phyloP scores from a whole-genome alignment of 768 basidiomycete species.

The Megacollybia marginata region DNA sequence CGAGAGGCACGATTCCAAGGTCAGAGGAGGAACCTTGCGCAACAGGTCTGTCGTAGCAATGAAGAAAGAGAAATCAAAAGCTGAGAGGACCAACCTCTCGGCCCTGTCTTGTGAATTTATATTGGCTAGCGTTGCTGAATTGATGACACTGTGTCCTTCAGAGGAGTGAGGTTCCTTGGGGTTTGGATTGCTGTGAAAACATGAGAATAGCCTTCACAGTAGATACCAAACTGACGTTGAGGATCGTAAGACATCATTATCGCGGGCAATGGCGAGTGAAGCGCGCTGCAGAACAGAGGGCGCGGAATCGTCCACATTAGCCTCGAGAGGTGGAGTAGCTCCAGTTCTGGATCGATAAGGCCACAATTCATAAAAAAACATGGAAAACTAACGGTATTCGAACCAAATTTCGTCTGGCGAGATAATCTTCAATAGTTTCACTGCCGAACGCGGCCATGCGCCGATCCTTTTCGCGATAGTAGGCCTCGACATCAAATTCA shows the following conservation, averaged over 20 bases:
- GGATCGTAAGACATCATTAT: background rate
- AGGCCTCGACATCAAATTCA: background rate
- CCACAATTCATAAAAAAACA: background rate
- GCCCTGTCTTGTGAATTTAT: too few species aligned
- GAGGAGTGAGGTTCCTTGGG: too few species aligned
- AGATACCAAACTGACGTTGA: background rate
- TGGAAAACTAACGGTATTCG: background rate
- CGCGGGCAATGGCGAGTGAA: background rate
- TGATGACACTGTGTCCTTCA: too few species aligned
- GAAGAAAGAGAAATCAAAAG: too few species aligned
- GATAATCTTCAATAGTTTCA: background rate
- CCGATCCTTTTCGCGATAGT: background rate
- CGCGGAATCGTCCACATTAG: background rate
- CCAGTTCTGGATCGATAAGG: background rate
- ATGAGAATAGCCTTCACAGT: too few species aligned
- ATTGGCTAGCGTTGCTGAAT: too few species aligned
- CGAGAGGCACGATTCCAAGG: too few species aligned
- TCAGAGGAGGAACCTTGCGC: too few species aligned
- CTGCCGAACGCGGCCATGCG: background rate
- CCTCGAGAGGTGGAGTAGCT: background rate
- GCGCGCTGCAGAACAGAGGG: background rate
- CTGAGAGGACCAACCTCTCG: too few species aligned
- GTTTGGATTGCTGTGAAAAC: too few species aligned
- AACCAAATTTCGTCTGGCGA: background rate
- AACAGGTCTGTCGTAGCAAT: too few species aligned